Base-by-base conservation (phyloP, 495 filamentous ascomycete species). In the Lasiosphaeriaceae sp. region DNA sequence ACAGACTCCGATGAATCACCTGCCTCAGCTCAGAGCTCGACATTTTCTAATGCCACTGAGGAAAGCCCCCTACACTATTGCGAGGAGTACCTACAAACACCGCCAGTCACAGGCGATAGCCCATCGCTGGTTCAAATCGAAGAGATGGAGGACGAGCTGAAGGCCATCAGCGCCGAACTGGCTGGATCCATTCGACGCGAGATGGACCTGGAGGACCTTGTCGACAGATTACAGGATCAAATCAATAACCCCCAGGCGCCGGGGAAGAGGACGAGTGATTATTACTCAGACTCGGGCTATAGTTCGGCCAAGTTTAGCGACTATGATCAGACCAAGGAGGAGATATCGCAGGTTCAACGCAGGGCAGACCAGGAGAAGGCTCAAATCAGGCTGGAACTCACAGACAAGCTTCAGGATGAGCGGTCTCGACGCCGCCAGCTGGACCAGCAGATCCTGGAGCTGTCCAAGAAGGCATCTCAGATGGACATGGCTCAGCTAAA, bases 251-350 rank as follows among this genome's bases (percentile, higher is more conserved):
- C 78, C 4, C 75, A 83, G 48, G 78, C 73, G n/a, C 80, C 82
- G 2, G 86, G 84, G 57, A 86, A 86, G 67, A 83, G 93, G 51
- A 96, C 91, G 3, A 98, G 94, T 69, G 94, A 98, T 71, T 97
- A 98, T 72, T 98, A 92, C 68, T 98, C 94, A 0, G 94, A 98
- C 67, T 95, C 91, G 1, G 94, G 95, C 46, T 87, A 88, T 47
- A 92, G 90, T 69, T 92, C 92, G 3, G 81, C 88, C 52, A 85
- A 90, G 63, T 66, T 75, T 47, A 76, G 75, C 61, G 77, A 80
- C 29, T 90, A 87, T 74, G 88, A 89, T 60, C 80, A 81, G 16
- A 86, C 85, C 52, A 76, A 86, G 31, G 90, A 96, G 66, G 91
- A 96, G 70, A 74, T 96, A 47, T 90, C 96, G 59, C 88, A 85